These are phyloP conservation scores for Cyberlindnera japonica DNA, from an alignment of 805 yeast genomes.

Conservation along the genomic window DNA sequence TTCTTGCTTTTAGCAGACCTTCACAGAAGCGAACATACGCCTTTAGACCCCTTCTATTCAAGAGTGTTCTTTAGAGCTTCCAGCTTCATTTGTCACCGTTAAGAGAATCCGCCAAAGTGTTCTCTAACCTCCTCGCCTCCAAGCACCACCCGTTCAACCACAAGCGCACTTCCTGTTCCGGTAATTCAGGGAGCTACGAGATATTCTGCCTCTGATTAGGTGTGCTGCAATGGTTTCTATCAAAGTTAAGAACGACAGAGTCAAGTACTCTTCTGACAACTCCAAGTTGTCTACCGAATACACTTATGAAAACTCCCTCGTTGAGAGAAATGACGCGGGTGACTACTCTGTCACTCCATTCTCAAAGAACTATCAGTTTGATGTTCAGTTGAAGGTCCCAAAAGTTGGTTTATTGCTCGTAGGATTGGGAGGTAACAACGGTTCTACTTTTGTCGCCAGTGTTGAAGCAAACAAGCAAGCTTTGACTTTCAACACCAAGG, in stretches of 20 bases:
- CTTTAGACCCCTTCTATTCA: constrained; percentile 3
- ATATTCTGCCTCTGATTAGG: constrained; percentile 19
- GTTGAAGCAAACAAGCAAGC: constrained; percentile 80
- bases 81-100: too few species aligned
- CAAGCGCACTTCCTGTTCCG: constrained; percentile 27
- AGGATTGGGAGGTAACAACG: constrained; percentile 96
- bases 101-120: constrained; percentile 22
- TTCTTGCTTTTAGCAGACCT: too few species aligned
- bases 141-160: constrained; percentile 29
- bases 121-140: constrained; percentile 26
- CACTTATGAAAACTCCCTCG: constrained; percentile 68
- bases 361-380: constrained; percentile 73
- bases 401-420: constrained; percentile 87
- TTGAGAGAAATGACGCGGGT: constrained; percentile 40
- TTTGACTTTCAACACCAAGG: constrained; percentile 75
- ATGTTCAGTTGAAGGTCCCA: constrained; percentile 76
- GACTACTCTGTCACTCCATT: constrained; percentile 70
- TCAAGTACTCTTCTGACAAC: constrained; percentile 41
- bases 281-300: constrained; percentile 52
- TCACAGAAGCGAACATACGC: too few species aligned
- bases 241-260: constrained; percentile 51
- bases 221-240: constrained; percentile 29
- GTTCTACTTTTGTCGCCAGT: constrained; percentile 85
- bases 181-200: constrained; percentile 21
- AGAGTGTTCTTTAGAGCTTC: constrained; percentile 3